These are phyloP conservation scores for Malassezia sympodialis DNA, from an alignment of 1,284 basidiomycete species.

Conservation along the genomic window DNA sequence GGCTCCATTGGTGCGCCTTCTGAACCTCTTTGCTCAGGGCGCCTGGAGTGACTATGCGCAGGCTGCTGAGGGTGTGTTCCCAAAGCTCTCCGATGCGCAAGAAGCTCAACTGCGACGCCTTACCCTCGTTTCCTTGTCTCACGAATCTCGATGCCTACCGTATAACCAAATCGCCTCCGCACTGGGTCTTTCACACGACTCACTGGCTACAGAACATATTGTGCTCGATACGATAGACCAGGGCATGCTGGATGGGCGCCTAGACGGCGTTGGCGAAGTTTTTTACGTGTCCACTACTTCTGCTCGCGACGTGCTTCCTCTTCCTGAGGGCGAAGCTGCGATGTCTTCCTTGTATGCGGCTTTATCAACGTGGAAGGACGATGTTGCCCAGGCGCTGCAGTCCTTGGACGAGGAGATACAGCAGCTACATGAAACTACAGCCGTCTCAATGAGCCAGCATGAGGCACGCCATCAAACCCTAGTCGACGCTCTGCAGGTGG, in stretches of 20 bases:
- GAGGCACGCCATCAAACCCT: neutral
- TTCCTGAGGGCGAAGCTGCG: neutral
- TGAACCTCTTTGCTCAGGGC: constrained; percentile 7
- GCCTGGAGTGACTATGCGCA: constrained; percentile 6
- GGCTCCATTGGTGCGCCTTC: neutral
- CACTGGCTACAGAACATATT: neutral
- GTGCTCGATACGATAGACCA: neutral
- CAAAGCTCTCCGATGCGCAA: neutral
- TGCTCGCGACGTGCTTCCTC: constrained; percentile 2
- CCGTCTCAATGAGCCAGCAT: neutral
- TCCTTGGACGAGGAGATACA: constrained; percentile 1
- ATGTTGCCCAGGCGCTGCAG: neutral
- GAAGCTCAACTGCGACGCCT: constrained; percentile 12
- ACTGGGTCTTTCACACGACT: neutral
- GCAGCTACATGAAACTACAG: neutral
- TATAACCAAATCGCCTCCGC: neutral
- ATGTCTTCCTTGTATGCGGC: neutral
- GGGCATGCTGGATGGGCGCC: neutral
- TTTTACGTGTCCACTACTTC: neutral
- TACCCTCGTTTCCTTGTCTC: constrained; percentile 7
- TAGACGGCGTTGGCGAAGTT: neutral
- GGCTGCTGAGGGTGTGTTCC: neutral
- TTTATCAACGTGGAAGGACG: neutral
- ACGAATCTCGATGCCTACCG: neutral
- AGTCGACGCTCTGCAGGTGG: neutral